Base-by-base conservation (phyloP, 2,329 filamentous ascomycete genomes). In the Claviceps digitariae region DNA sequence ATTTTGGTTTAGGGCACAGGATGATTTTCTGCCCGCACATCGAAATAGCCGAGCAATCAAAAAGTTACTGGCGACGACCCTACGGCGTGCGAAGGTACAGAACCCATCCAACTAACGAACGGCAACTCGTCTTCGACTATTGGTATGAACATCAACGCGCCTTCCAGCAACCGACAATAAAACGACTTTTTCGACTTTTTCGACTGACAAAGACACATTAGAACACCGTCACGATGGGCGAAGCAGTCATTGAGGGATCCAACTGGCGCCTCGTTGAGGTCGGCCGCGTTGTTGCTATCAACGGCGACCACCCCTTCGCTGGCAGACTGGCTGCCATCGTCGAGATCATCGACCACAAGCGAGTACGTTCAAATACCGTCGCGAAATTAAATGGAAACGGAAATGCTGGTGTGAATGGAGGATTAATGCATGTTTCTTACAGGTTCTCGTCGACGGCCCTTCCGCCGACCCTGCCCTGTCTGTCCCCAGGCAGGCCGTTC, bases 311-410 rank as follows among this genome's bases (percentile, higher is more conserved):
- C 70, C 83, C 84, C 66, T 87, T 77, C 78, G 77, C 79, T 65
- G 90, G 90, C 78, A 87, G 87, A 73, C 83, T 97, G 67, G 94
- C 90, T 68, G 79, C 84, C 68, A 91, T 98, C 70, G 90, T 95
- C 76, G 91, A 98, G 84, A 97, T 98, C 76, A 93, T 98, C 78
- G 93, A 98, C 79, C 91, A 98, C 86, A 96, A 95, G 84, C 90
- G 93, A 78, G 93, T 98, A 95, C 72, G 93, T 89, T 70, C 31
- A 51, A n/a, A 9, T n/a, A n/a, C 20, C 25, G n/a, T 17, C 21
- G 23, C 50, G 38, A 27, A 23, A 17, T 15, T 4, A 7, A 17
- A 29, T 7, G 31, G n/a, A 17, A 21, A 12, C 2, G 1, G 29
- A 20, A 23, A 20, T 48, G 5, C 12, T 27, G 21, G 8, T 15